Evolutionary conservation across 2,329 filamentous ascomycete genomes (phyloP), one percentile per base, ranked within the genome.

Genomic region (Immersiporthe knoxdaviesiana): DNA sequence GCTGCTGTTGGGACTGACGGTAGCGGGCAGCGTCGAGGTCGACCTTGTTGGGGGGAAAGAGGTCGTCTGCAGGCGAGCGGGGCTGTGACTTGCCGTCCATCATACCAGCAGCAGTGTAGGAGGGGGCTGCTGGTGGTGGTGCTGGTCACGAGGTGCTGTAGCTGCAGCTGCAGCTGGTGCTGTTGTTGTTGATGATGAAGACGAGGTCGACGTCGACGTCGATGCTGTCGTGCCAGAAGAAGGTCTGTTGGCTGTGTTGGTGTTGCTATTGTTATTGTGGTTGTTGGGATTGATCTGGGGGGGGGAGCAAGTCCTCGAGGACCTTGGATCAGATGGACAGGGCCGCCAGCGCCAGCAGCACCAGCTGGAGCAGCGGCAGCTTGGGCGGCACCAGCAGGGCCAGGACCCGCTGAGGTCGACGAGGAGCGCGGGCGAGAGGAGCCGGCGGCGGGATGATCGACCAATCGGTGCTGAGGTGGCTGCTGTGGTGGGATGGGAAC

Each of bases 11-110:
- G 18, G 63, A 39, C 52, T 69, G 67, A 30, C 69, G 67, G 69
- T 69, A 71, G 39, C 69, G 67, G 3, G 69, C 69, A 47, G 69
- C 69, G 56, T 71, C 69, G 47, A 71, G 47, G 60, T 71, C 69
- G 60, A 71, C 69, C 61, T 71, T 71, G 67, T 71, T 71, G n/a
- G 64, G 44, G 1, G 69, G 69, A 37, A 66, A 65, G 18, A 63
- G 54, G 62, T 41, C 63, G 21, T 71, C 69, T 35, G 61, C 63
- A n/a, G 67, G 66, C 14, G 69, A 69, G 63, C 69, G 63, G 39
- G 69, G 66, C 21, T 35, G 59, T 32, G 54, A 21, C n/a, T 39
- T 58, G 52, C 47, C 30, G 12, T 30, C 54, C 18, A 47, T 56
- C 52, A 30, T 27, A 6, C 16, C 16, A 16, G 24, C 52, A 18